These are phyloP conservation scores for Tolypocladium tundrense DNA, from an alignment of 2,329 filamentous ascomycete species.

Conservation along the genomic window DNA sequence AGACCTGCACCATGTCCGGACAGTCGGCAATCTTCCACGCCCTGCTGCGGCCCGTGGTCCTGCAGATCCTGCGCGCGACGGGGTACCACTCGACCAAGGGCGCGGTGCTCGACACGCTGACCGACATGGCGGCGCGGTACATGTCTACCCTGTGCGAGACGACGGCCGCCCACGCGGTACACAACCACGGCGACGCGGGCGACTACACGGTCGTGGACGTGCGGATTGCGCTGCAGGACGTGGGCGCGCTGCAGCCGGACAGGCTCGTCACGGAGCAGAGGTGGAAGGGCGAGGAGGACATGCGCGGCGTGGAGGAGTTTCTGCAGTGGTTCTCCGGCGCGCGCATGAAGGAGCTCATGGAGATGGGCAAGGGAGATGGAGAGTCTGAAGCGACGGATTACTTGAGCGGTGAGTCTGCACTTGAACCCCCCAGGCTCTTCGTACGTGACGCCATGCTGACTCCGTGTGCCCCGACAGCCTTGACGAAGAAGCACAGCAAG, in stretches of 20 bases:
- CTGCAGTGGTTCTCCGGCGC: slow-evolving; percentile 67
- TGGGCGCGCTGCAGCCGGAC: slow-evolving; percentile 63
- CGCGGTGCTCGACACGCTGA: slow-evolving; percentile 76
- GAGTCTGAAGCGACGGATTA: slow-evolving; percentile 59
- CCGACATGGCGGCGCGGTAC: slow-evolving; percentile 77
- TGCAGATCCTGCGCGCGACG: slow-evolving; percentile 84
- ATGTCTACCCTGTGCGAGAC: slow-evolving; percentile 62
- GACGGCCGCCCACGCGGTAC: slow-evolving; percentile 60
- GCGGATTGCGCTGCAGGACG: slow-evolving; percentile 74
- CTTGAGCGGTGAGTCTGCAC: slow-evolving; percentile 44
- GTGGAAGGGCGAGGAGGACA: slow-evolving; percentile 64
- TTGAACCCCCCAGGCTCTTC: neutral
- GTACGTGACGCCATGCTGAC: neutral
- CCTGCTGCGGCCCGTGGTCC: slow-evolving; percentile 73
- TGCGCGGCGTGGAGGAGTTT: slow-evolving; percentile 67
- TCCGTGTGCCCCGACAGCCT: slow-evolving; percentile 31
- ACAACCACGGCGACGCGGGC: slow-evolving; percentile 50
- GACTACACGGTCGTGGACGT: slow-evolving; percentile 57
- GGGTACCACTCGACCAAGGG: slow-evolving; percentile 79
- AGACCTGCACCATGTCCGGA: slow-evolving; percentile 30
- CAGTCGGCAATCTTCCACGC: slow-evolving; percentile 52
- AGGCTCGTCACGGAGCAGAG: slow-evolving; percentile 57
- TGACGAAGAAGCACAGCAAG: slow-evolving; percentile 91
- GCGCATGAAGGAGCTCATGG: slow-evolving; percentile 67
- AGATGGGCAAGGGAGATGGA: slow-evolving; percentile 66